Base-by-base conservation (phyloP, 169 alveolate species). In the Sarcocystis neurona region DNA sequence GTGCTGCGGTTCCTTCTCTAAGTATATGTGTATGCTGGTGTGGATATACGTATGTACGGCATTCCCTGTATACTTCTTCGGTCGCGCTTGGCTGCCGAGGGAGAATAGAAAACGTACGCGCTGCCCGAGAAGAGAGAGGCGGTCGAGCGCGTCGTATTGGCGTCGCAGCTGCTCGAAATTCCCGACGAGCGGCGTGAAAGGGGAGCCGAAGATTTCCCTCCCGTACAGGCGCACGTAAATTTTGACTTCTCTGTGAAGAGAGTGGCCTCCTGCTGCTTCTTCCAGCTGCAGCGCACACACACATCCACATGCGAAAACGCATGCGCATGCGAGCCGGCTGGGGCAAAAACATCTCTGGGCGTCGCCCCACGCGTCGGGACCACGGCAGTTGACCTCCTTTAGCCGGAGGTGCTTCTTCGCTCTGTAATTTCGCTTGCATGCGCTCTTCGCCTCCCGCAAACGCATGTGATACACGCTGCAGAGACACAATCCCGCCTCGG, bases 171-270 rank as follows among this genome's bases (percentile, higher is more conserved):
- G 60, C 23, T 8, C 87, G 32, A 79, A 53, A 75, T 79, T 79
- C 48, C 75, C 39, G 15, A 79, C 47, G 32, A 43, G 87, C 46
- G 75, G 53, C 32, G 48, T 47, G 50, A 79, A 18, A 2, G 87
- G 87, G 27, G 66, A 53, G 0, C 70, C 87, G 53, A 79, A 44
- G 47, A 79, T 1, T 0, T 72, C 77, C 75, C 53, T 48, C 37
- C 53, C 87, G 63, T 44, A 34, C 32, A 79, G 75, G 5, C n/a
- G 75, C 46, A 79, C 87, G 12, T 50, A 72, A n/a, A 79, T 32
- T 3, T 15, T 32, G 4, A 56, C 82, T 32, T 72, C 82, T 1
- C 58, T 72, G 34, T 37, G 20, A 12, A 72, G 2, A 32, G 82
- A n/a, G n/a, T n/a, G n/a, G n/a, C n/a, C n/a, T n/a, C n/a, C n/a